phyloP scores from a whole-genome alignment of 225 moss, liverwort and hornwort species.

The Polytrichum formosum region DNA sequence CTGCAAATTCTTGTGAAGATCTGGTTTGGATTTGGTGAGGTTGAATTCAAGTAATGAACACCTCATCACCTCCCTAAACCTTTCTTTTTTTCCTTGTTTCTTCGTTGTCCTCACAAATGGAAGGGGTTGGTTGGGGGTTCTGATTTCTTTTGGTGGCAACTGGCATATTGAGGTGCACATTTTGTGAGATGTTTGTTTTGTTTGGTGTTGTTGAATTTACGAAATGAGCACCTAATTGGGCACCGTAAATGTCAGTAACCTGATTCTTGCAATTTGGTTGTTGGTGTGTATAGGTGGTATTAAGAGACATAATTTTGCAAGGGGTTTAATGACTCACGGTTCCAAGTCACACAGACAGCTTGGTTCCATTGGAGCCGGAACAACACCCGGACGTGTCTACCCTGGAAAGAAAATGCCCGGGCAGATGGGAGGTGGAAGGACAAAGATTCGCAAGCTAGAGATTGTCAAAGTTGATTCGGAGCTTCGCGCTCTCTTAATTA shows the following conservation, averaged over 20 bases:
- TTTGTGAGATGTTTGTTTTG: too few species aligned
- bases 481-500: slow-evolving; percentile 68
- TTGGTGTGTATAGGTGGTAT: slow-evolving; percentile 62
- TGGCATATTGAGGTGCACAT: too few species aligned
- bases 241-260: neutral
- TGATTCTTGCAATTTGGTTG: neutral
- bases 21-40: too few species aligned
- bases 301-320: slow-evolving; percentile 68
- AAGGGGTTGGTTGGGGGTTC: too few species aligned
- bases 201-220: too few species aligned
- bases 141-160: too few species aligned
- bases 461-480: slow-evolving; percentile 66
- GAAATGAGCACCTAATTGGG: neutral
- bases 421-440: slow-evolving; percentile 62
- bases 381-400: slow-evolving; percentile 81
- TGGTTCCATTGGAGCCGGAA: slow-evolving; percentile 80
- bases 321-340: slow-evolving; percentile 75
- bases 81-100: too few species aligned
- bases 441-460: slow-evolving; percentile 72
- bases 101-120: too few species aligned
- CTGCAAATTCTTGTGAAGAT: too few species aligned
- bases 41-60: too few species aligned
- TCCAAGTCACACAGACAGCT: slow-evolving; percentile 81
- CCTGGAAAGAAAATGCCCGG: slow-evolving; percentile 95
- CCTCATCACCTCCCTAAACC: too few species aligned